Evolutionary conservation across 306 rosid species (phyloP).

Genomic region (Lathyrus sativus): DNA sequence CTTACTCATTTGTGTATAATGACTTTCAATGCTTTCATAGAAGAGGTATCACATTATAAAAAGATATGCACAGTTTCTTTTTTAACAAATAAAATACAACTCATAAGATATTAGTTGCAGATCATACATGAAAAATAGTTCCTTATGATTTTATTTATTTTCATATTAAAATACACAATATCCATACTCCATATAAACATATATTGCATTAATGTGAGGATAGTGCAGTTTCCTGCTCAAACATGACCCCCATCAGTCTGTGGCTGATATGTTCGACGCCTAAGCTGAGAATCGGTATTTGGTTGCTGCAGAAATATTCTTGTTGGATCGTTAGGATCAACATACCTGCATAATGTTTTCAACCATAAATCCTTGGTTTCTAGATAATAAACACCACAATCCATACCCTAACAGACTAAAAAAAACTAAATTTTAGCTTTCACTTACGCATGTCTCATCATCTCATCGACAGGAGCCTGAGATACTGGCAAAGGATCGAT

Average conservation of each 20-base stretch:
- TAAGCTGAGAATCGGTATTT: slow-evolving; percentile 70
- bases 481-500: slow-evolving; percentile 90
- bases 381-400: background rate
- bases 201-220: background rate
- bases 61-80: background rate
- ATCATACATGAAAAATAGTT: slow-evolving; percentile 27
- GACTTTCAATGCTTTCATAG: background rate
- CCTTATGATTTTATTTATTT: slow-evolving; percentile 32
- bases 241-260: slow-evolving; percentile 53
- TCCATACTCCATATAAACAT: slow-evolving; percentile 35
- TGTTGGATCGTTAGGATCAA: slow-evolving; percentile 97
- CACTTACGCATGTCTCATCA: slow-evolving; percentile 97
- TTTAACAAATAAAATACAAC: slow-evolving; percentile 14
- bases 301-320: slow-evolving; percentile 97
- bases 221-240: slow-evolving; percentile 19
- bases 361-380: slow-evolving; percentile 15
- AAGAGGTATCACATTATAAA: background rate
- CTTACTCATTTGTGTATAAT: too few relatives aligned
- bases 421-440: slow-evolving; percentile 7
- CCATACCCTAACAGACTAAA: slow-evolving; percentile 1
- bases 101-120: background rate
- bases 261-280: slow-evolving; percentile 91
- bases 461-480: slow-evolving; percentile 96
- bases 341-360: slow-evolving; percentile 68
- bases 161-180: slow-evolving; percentile 23